Percentiles rank a stretch among this genome's conserved stretches.
Evolutionary conservation across 164 flowering plant species (phyloP).

Genomic region (Kalanchoe fedtschenkoi): DNA sequence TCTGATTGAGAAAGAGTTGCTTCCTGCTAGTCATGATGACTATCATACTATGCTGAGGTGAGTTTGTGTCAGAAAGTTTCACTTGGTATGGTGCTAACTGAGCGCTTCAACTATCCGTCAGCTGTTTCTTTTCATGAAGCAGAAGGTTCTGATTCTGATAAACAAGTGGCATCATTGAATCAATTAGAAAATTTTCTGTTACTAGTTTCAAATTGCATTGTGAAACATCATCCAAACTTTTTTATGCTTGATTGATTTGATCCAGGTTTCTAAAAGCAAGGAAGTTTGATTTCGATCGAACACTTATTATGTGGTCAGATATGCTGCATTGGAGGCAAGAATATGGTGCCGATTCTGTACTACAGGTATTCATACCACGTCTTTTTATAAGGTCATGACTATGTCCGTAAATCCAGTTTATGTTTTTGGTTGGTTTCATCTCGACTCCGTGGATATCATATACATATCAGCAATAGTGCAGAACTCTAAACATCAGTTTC

Average conservation of each 20-base stretch:
- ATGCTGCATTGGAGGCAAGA: slow-evolving; percentile 83
- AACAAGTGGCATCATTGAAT: neutral
- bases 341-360: slow-evolving; percentile 42
- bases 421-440: neutral
- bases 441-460: too few relatives aligned
- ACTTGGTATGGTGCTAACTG: neutral
- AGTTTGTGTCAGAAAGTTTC: neutral
- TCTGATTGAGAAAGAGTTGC: slow-evolving; percentile 45
- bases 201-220: neutral
- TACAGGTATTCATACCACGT: slow-evolving; percentile 32
- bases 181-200: neutral
- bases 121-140: neutral
- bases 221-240: neutral
- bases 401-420: neutral
- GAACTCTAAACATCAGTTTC: too few relatives aligned
- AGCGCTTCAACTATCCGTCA: too few relatives aligned
- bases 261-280: slow-evolving; percentile 77
- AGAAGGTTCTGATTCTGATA: neutral
- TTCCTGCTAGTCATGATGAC: slow-evolving; percentile 60
- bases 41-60: slow-evolving; percentile 78
- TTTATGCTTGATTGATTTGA: slow-evolving; percentile 6
- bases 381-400: neutral
- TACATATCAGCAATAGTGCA: too few relatives aligned
- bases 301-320: slow-evolving; percentile 69
- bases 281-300: slow-evolving; percentile 64